Conservation (phyloP, 306 rosid species). For the cucumber (Cucumis sativus) region Cucumber_9930_V3 NC_026660.2:21206501-21207000, state of each 20-base stretch:
- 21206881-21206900: conserved; percentile 12
- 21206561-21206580: neutral
- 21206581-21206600: neutral
- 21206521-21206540: neutral
- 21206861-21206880: conserved; percentile 2
- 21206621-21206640: neutral
- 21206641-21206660: neutral
- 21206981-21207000: conserved; percentile 16
- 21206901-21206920: conserved; percentile 7
- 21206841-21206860: conserved; percentile 11
- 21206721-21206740: conserved; percentile 11
- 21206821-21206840: conserved; percentile 13
- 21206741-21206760: conserved; percentile 1
- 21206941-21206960: conserved; percentile 10
- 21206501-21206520: neutral
- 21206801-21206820: conserved; percentile 1
- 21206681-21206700: neutral
- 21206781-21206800: conserved; percentile 9
- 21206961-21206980: conserved; percentile 8
- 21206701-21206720: conserved; percentile 7
- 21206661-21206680: conserved; percentile 4
- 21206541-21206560: neutral
- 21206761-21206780: conserved; percentile 10
- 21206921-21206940: neutral
- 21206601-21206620: neutral